Evolutionary conservation across 768 basidiomycete species (phyloP).

Genomic region (Mycena latifolia): DNA sequence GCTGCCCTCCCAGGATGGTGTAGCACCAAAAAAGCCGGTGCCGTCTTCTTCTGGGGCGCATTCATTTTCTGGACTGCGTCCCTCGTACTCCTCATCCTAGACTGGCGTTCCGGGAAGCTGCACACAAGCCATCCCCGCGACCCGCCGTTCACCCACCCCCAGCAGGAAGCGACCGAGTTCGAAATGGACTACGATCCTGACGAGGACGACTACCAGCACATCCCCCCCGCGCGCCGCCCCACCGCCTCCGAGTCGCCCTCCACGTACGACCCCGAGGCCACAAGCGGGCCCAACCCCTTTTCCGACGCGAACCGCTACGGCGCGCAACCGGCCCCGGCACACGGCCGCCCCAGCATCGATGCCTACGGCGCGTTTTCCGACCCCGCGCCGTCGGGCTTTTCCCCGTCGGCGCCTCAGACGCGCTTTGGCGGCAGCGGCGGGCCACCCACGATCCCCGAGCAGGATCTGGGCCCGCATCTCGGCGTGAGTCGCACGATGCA

Average conservation of each 20-base stretch:
- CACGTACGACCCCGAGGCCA: conserved; percentile 46
- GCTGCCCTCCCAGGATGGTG: conserved; percentile 86
- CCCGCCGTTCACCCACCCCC: conserved; percentile 80
- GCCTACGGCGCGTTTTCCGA: conserved; percentile 93
- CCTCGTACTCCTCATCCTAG: conserved; percentile 71
- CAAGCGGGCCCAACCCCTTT: conserved; percentile 58
- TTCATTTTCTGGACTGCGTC: conserved; percentile 86
- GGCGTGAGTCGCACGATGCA: conserved; percentile 92
- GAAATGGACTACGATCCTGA: conserved; percentile 66
- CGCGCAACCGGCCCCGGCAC: conserved; percentile 42
- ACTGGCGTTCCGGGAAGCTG: conserved; percentile 81
- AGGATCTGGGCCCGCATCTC: conserved; percentile 56
- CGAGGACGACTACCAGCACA: conserved; percentile 67
- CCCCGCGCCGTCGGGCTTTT: conserved; percentile 83
- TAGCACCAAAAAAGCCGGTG: conserved; percentile 91
- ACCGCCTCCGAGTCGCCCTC: conserved; percentile 36
- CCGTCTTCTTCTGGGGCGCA: conserved; percentile 90
- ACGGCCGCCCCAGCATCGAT: conserved; percentile 80
- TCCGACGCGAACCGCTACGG: conserved; percentile 66
- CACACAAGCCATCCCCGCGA: conserved; percentile 68
- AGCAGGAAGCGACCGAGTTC: conserved; percentile 50
- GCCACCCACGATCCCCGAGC: conserved; percentile 55
- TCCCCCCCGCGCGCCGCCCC: conserved; percentile 53
- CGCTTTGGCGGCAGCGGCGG: conserved; percentile 45
- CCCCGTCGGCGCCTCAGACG: conserved; percentile 42